These are phyloP conservation scores for Pseudozyma thailandica DNA, from an alignment of 1,284 basidiomycete genomes.

Conservation along the genomic window DNA sequence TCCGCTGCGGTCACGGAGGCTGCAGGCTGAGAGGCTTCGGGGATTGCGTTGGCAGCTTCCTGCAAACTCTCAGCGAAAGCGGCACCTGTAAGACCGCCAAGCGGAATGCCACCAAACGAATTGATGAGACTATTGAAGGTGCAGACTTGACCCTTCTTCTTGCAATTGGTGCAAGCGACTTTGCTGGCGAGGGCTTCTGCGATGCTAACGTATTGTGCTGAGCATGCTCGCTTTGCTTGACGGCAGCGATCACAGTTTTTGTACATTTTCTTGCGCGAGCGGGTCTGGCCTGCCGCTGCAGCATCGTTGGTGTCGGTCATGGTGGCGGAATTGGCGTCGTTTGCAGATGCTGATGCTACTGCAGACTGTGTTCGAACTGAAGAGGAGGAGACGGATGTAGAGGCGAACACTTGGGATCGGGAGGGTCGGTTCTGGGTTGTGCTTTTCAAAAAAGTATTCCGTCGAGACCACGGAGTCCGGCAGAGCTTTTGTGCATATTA, in stretches of 20 bases:
- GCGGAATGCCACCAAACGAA: conserved; percentile 40
- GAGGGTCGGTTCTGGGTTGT: no score
- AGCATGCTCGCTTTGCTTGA: conserved; percentile 39
- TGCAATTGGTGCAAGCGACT: conserved; percentile 42
- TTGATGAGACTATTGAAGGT: conserved; percentile 48
- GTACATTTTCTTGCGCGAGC: conserved; percentile 48
- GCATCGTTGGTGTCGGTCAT: conserved; percentile 1
- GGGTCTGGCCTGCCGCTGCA: conserved; percentile 2
- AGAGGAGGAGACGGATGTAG: neutral
- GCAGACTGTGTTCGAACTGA: neutral
- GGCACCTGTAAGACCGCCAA: conserved; percentile 31
- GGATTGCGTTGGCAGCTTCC: conserved; percentile 10
- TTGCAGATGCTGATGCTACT: neutral
- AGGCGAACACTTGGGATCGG: neutral
- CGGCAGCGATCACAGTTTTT: conserved; percentile 45
- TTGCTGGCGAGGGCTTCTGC: conserved; percentile 35
- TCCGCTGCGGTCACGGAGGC: neutral
- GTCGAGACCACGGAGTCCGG: no score
- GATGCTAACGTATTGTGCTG: conserved; percentile 34
- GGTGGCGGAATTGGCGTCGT: neutral
- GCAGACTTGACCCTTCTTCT: conserved; percentile 43
- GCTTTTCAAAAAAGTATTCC: no score
- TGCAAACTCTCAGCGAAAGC: conserved; percentile 35
- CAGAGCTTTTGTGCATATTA: no score
- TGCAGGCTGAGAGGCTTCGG: neutral